These are phyloP conservation scores for Saccharomyces eubayanus DNA, from an alignment of 805 yeast species.

Conservation along the genomic window DNA sequence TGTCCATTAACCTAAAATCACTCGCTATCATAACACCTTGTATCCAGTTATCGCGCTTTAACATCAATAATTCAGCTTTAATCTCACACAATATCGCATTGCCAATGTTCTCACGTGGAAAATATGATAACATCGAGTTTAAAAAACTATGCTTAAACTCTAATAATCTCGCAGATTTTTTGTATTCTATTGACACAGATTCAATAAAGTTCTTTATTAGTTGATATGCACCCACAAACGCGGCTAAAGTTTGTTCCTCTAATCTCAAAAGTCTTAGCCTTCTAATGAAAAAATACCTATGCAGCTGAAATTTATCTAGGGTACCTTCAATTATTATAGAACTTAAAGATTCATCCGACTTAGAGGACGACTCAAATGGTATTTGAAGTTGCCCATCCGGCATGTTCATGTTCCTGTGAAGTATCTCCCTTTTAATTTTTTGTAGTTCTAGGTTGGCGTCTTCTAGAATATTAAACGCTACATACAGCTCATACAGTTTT, in stretches of 20 bases:
- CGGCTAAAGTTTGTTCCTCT: slow-evolving; percentile 6
- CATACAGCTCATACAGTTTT: slow-evolving; percentile 19
- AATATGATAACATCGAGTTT: slow-evolving; percentile 8
- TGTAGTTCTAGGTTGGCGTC: slow-evolving; percentile 20
- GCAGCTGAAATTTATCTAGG: slow-evolving; percentile 14
- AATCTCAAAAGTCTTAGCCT: slow-evolving; percentile 15
- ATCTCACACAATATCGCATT: slow-evolving; percentile 19
- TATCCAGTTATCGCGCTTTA: slow-evolving; percentile 35
- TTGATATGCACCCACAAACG: slow-evolving; percentile 8
- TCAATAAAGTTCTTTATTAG: slow-evolving; percentile 12
- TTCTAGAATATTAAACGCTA: slow-evolving; percentile 21
- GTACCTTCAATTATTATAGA: slow-evolving; percentile 10
- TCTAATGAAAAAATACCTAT: slow-evolving; percentile 19
- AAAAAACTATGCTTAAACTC: slow-evolving; percentile 20
- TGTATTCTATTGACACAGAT: slow-evolving; percentile 8
- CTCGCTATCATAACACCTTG: slow-evolving; percentile 17
- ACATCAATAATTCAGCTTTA: slow-evolving; percentile 35
- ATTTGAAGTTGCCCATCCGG: slow-evolving; percentile 17
- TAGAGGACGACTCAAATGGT: slow-evolving; percentile 12
- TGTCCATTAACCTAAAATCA: slow-evolving; percentile 10
- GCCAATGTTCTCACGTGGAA: slow-evolving; percentile 4
- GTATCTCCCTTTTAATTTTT: slow-evolving; percentile 8
- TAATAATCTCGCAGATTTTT: slow-evolving; percentile 8
- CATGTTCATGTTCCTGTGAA: slow-evolving; percentile 2
- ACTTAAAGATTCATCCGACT: slow-evolving; percentile 6